phyloP scores from a whole-genome alignment of 2,329 filamentous ascomycete species.

The Trichoderma gracile region DNA sequence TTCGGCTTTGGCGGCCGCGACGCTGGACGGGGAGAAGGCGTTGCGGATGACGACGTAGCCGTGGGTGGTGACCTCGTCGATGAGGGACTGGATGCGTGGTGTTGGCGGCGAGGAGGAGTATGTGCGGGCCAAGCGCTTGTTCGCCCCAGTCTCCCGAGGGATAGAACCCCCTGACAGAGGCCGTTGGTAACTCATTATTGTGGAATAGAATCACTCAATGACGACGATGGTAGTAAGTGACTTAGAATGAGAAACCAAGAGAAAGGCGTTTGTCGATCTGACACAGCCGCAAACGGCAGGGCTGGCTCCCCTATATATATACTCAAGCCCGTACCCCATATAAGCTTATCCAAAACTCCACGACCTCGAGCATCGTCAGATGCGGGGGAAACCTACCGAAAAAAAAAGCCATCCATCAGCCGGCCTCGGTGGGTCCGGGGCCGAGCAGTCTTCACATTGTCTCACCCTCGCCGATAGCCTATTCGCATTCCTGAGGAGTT shows the following conservation, averaged over 20 bases:
- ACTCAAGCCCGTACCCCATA: not conserved
- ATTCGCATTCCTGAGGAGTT: too few relatives aligned
- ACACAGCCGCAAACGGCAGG: not conserved
- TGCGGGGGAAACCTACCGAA: not conserved
- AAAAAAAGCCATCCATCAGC: not conserved
- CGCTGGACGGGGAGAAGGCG: constrained; percentile 36
- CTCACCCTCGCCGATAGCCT: too few relatives aligned
- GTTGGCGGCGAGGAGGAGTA: not conserved
- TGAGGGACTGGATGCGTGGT: constrained; percentile 19
- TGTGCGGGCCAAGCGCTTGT: not conserved
- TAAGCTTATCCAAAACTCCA: not conserved
- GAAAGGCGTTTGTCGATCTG: not conserved
- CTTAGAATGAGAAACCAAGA: too few relatives aligned
- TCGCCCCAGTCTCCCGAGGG: not conserved
- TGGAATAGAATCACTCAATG: not conserved
- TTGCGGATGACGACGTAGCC: constrained; percentile 41
- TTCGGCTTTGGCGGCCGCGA: constrained; percentile 32
- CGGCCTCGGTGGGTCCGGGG: too few relatives aligned
- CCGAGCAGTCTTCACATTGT: too few relatives aligned
- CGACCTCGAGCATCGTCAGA: not conserved
- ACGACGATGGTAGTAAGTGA: not conserved
- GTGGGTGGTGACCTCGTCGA: constrained; percentile 31
- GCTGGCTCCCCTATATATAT: not conserved
- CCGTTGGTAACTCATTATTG: not conserved
- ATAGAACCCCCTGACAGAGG: not conserved